phyloP scores from a whole-genome alignment of 2,329 filamentous ascomycete genomes.

The Sarocladium strictum region DNA sequence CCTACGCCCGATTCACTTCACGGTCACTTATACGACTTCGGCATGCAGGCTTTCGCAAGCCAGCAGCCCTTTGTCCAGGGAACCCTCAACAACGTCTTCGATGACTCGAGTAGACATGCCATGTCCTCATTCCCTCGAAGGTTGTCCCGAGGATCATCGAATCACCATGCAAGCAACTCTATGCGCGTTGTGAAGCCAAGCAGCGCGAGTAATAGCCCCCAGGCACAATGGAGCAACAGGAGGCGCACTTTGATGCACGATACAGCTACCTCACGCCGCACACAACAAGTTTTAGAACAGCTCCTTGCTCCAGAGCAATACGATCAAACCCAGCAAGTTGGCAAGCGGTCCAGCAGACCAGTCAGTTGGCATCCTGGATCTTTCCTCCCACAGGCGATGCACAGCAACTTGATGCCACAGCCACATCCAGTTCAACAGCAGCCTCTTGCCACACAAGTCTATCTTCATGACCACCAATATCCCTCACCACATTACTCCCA shows the following conservation, averaged over 20 bases:
- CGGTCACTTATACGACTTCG: neutral
- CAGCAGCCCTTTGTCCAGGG: neutral
- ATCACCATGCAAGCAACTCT: slow-evolving; percentile 40
- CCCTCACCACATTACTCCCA: slow-evolving; percentile 36
- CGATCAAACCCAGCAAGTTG: slow-evolving; percentile 16
- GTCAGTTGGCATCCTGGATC: slow-evolving; percentile 72
- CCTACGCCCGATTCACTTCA: neutral
- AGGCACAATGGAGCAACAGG: slow-evolving; percentile 41
- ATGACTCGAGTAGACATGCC: slow-evolving; percentile 47
- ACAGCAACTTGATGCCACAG: slow-evolving; percentile 20
- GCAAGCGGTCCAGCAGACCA: slow-evolving; percentile 40
- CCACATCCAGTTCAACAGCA: slow-evolving; percentile 25
- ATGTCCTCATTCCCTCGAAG: slow-evolving; percentile 40
- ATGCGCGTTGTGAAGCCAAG: slow-evolving; percentile 60
- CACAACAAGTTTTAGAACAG: slow-evolving; percentile 37
- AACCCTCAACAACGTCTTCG: slow-evolving; percentile 35
- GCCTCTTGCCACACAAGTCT: slow-evolving; percentile 31
- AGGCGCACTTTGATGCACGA: slow-evolving; percentile 54
- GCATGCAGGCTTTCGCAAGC: slow-evolving; percentile 10
- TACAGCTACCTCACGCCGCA: slow-evolving; percentile 32
- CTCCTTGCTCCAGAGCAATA: slow-evolving; percentile 19
- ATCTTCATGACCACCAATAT: slow-evolving; percentile 33
- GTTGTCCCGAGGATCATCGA: slow-evolving; percentile 42
- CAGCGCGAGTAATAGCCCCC: slow-evolving; percentile 65
- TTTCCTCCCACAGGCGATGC: slow-evolving; percentile 19